Conservation (phyloP, 2,329 filamentous ascomycete species). For the Pseudogymnoascus sp. region DNA sequence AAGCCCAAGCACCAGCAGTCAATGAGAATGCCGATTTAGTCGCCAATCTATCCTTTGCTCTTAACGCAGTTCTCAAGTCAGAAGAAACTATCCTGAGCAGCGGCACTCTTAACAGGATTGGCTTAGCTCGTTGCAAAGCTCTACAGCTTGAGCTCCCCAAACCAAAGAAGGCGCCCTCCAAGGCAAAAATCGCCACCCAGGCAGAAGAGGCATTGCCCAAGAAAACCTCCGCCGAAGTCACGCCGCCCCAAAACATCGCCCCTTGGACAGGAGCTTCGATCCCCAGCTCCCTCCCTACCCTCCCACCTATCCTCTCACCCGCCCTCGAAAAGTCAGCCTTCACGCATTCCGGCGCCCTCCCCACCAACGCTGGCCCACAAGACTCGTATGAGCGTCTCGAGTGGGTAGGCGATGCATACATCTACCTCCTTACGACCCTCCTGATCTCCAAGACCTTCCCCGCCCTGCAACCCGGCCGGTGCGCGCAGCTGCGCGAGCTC, state of each 20-base stretch:
- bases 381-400: constrained; percentile 74
- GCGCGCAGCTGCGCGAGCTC: constrained; percentile 69
- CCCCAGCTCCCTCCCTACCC: constrained; percentile 42
- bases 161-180: neutral
- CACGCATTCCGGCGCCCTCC: constrained; percentile 45
- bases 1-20: neutral
- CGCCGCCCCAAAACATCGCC: constrained; percentile 29
- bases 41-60: neutral
- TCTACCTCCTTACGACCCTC: constrained; percentile 69
- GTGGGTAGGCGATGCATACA: constrained; percentile 80
- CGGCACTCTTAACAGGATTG: constrained; percentile 2
- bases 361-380: constrained; percentile 25
- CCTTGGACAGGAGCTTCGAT: constrained; percentile 49
- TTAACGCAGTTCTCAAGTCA: neutral
- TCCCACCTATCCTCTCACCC: constrained; percentile 56
- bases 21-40: neutral
- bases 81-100: neutral
- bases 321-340: constrained; percentile 58
- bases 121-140: constrained; percentile 1
- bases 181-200: neutral
- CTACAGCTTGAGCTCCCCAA: constrained; percentile 5
- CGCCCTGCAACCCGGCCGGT: constrained; percentile 57
- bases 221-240: constrained; percentile 7
- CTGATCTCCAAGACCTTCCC: constrained; percentile 70
- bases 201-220: neutral